Evolutionary conservation across 2,329 filamentous ascomycete species (phyloP), one percentile per base, ranked within the genome.

Genomic region (Colletotrichum liriopes): DNA sequence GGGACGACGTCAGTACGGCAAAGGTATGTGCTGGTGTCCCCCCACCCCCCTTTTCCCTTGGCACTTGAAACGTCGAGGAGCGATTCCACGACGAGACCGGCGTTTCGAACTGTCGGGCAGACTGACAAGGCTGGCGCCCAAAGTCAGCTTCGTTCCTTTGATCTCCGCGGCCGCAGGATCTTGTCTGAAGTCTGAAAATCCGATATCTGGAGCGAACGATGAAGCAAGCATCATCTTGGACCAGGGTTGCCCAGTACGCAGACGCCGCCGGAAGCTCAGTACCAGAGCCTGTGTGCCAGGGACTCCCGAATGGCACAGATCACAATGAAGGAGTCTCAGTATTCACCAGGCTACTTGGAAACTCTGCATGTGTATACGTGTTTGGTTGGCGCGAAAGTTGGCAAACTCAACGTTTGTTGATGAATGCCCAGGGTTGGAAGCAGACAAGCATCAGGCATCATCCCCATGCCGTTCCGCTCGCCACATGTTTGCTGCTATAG

Each of bases 81-180:
- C n/a, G 41, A 41, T 8, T 5, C 23, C 56, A 56, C 47, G 26
- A 37, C 51, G 64, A 67, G 64, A 71, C 35, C 63, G 45, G 29
- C 41, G 68, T 71, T 71, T 68, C 68, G 68, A 58, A 63, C 64
- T 29, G 29, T 20, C 35, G 18, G 26, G 18, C 29, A 49, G 20
- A 41, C 39, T 23, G 20, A 16, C 18, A 35, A 35, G 18, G 7
- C 51, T 35, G 32, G 11, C 14, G 11, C 12, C 47, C n/a, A 35
- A 7, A 29, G 16, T 47, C 18, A 18, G 18, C 39, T 35, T 56
- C 63, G 26, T 37, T 9, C 11, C 9, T 41, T 39, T 20, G 29
- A 20, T 5, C n/a, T n/a, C n/a, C n/a, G 54, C 29, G 29, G 52
- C n/a, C 54, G n/a, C 32, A 23, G 26, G 29, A 20, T 49, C 20